A percentile compares a stretch with the other conserved stretches of the same genome.
phyloP scores from a whole-genome alignment of 2,329 filamentous ascomycete genomes.

The Alternaria novae-zelandiae region DNA sequence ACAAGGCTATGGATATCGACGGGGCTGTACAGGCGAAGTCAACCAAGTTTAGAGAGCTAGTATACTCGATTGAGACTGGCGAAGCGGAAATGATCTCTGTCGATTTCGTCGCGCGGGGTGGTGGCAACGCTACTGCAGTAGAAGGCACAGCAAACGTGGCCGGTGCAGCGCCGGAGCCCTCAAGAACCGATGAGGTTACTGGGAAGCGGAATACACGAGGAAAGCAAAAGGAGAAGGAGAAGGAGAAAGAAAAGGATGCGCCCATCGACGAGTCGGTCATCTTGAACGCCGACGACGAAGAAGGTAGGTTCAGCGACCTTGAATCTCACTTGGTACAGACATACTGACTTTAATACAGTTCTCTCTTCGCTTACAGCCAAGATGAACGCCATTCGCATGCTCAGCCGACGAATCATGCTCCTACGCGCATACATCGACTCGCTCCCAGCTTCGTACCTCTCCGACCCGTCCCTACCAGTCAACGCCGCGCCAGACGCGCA shows the following conservation, averaged over 20 bases:
- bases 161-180: constrained; percentile 14
- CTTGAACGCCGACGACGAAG: constrained; percentile 68
- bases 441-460: constrained; percentile 70
- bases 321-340: background rate
- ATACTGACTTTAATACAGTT: constrained; percentile 48
- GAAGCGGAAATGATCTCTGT: constrained; percentile 98
- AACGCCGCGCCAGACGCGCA: constrained; percentile 36
- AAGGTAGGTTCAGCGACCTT: constrained; percentile 53
- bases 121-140: constrained; percentile 75
- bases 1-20: constrained; percentile 65
- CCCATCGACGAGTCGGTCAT: constrained; percentile 41
- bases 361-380: constrained; percentile 79
- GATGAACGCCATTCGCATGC: constrained; percentile 91
- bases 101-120: constrained; percentile 86
- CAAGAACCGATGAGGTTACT: constrained; percentile 53
- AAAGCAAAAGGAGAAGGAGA: constrained; percentile 58
- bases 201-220: constrained; percentile 58
- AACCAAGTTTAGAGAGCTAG: constrained; percentile 80
- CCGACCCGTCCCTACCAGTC: constrained; percentile 51
- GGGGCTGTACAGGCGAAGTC: constrained; percentile 59
- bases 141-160: constrained; percentile 40
- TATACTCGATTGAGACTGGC: constrained; percentile 88
- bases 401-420: constrained; percentile 67
- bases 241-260: constrained; percentile 44
- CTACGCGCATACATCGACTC: constrained; percentile 73